Conservation (phyloP, 352 stramenopile genomes). For the Phytophthora idaei region DNA sequence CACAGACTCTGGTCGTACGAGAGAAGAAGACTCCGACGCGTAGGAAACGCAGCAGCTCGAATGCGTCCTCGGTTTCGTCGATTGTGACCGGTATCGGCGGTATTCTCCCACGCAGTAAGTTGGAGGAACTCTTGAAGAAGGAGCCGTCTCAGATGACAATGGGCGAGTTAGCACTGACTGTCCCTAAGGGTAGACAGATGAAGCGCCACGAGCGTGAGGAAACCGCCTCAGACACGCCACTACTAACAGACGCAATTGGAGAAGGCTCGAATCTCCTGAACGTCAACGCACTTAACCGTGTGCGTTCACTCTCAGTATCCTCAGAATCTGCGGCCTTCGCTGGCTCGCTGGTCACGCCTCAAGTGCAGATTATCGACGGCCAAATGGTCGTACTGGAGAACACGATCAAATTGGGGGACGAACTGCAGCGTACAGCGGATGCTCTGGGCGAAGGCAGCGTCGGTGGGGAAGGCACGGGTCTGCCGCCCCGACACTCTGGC, state of each 20-base stretch:
- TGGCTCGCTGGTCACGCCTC: constrained; percentile 73
- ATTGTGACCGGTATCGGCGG: constrained; percentile 37
- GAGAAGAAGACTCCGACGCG: constrained; percentile 41
- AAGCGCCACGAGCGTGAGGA: constrained; percentile 72
- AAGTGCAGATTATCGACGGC: constrained; percentile 86
- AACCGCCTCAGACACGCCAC: constrained; percentile 37
- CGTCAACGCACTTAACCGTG: constrained; percentile 50
- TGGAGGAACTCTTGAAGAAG: constrained; percentile 68
- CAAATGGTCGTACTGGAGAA: constrained; percentile 83
- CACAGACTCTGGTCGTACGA: constrained; percentile 33
- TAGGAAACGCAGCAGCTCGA: constrained; percentile 68
- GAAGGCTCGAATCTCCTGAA: constrained; percentile 42
- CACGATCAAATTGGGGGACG: constrained; percentile 69
- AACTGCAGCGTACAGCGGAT: constrained; percentile 38
- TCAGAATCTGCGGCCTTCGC: constrained; percentile 66
- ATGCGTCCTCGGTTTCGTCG: constrained; percentile 50
- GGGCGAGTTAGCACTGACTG: constrained; percentile 77
- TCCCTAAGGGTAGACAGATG: constrained; percentile 64
- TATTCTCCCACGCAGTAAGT: constrained; percentile 45
- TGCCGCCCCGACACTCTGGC: constrained; percentile 41
- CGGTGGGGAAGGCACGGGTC: constrained; percentile 29
- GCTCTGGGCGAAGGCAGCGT: constrained; percentile 34
- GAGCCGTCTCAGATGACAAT: constrained; percentile 86
- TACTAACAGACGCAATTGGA: constrained; percentile 1
- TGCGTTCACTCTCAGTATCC: constrained; percentile 65